Base-by-base conservation (phyloP, 2,329 filamentous ascomycete species). In the Aspergillus viridinutans region DNA sequence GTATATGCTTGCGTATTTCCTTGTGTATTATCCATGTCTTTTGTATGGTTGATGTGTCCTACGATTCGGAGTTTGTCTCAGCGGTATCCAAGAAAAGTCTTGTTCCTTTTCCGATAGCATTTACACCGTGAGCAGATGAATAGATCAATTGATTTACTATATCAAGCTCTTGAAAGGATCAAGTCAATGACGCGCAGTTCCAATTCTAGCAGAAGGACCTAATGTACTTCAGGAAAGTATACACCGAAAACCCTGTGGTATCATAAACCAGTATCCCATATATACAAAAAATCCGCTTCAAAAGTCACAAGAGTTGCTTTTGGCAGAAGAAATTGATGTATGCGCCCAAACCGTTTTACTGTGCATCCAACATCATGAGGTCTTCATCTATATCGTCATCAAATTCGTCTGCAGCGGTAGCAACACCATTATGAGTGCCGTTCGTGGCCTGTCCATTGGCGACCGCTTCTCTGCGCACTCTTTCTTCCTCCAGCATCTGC, bases 401-500 rank as follows among this genome's bases (percentile, higher is more conserved):
- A 49, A 72, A 75, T 58, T 75, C 70, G 55, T 76, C 72, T 9
- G 59, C 65, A 29, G 66, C 64, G 45, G 58, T 62, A 51, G 59
- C 61, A 49, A 59, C 57, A 49, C 65, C 61, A 29, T 67, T 65
- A 43, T 66, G 64, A 28, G 57, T 55, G 26, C 65, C 69, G 26
- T 64, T 67, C 49, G 63, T 62, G 26, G 52, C 59, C 48, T 67
- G 59, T n/a, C 61, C 69, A 63, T 68, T 66, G 50, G 57, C 65
- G 25, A 68, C 63, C 49, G 64, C 70, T 63, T 89, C 61, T 78
- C 87, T 84, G 57, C 80, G 79, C 64, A 90, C 86, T 54, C 82
- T 82, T 63, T 90, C 87, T 61, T 86, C 78, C 58, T 90, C 88
- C 65, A 85, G 78, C 74, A 90, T 90, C 71, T 86, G 84, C 78